These are phyloP conservation scores for Aspergillus novofumigatus DNA, from an alignment of 2,329 filamentous ascomycete genomes.

Conservation along the genomic window DNA sequence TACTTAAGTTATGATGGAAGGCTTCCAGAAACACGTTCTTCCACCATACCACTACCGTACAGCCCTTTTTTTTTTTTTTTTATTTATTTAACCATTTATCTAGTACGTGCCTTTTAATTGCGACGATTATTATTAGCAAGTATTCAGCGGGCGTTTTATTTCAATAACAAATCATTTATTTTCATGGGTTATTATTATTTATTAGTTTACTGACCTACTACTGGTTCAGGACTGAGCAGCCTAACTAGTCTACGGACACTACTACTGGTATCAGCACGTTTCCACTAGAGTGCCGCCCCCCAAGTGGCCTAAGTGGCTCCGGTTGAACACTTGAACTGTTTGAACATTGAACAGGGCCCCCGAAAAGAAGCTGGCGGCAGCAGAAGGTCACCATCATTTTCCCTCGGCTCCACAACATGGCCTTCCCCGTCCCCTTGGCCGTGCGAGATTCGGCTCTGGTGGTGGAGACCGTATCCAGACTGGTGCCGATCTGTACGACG, in stretches of 20 bases:
- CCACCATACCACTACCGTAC: not conserved
- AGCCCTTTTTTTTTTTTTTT: not conserved
- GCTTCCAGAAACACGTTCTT: not conserved
- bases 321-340: not conserved
- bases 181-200: not conserved
- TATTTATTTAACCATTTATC: no score
- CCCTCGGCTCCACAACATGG: constrained; percentile 30
- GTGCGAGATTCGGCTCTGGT: constrained; percentile 12
- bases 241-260: not conserved
- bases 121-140: not conserved
- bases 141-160: constrained; percentile 1
- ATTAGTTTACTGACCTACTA: constrained; percentile 4
- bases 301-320: constrained; percentile 9
- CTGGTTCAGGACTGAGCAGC: constrained; percentile 4
- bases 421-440: constrained; percentile 26
- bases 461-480: constrained; percentile 23
- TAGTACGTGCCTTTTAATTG: not conserved
- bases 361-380: constrained; percentile 28
- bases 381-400: constrained; percentile 30
- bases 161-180: constrained; percentile 1
- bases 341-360: not conserved
- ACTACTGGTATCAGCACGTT: constrained; percentile 13
- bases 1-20: not conserved
- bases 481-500: constrained; percentile 27
- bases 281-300: constrained; percentile 4